Evolutionary conservation across 1,284 basidiomycete species (phyloP), one percentile per base, ranked within the genome.

Genomic region (Ustilago hordei): DNA sequence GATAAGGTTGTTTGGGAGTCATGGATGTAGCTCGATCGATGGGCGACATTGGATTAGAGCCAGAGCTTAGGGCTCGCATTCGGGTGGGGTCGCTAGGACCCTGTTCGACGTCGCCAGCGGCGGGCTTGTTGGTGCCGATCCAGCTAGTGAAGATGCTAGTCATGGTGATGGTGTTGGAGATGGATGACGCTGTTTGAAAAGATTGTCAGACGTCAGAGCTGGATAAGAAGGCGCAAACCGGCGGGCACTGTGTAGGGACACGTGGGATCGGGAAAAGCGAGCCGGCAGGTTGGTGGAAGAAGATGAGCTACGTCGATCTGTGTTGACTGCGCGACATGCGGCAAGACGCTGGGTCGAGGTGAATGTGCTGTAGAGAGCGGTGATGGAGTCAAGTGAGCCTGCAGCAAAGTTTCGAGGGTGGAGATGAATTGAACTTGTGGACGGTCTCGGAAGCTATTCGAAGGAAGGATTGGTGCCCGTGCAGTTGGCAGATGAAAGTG

Each of bases 11-110:
- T 50, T 77, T 77, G 32, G 75, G 75, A 8, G 75, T 77, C 66
- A 73, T 69, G 54, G 75, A 73, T 12, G 69, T 57, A 35, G 74
- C 74, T 35, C 75, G 69, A 35, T 73, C 69, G 69, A 72, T 73
- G 56, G 69, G 75, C 4, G 69, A 64, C 69, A 77, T 73, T 11
- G 62, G 60, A 19, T 38, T 59, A 17, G 63, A 67, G 28, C 50
- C 67, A 19, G 65, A 61, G 34, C 71, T 74, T 23, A 47, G 19
- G 4, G 66, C 66, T 32, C 65, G 65, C 5, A 47, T 8, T 23
- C 63, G 58, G 9, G 59, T 41, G 28, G 71, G 61, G 41, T 73
- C 65, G 61, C 53, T 67, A 35, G 57, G 50, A 23, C 54, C 57
- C 63, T 73, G 70, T 23, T 73, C 70, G 28, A 41, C 54, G 35